Conservation (phyloP, 352 stramenopile species). For the Thalassiosira ordinaria region DNA sequence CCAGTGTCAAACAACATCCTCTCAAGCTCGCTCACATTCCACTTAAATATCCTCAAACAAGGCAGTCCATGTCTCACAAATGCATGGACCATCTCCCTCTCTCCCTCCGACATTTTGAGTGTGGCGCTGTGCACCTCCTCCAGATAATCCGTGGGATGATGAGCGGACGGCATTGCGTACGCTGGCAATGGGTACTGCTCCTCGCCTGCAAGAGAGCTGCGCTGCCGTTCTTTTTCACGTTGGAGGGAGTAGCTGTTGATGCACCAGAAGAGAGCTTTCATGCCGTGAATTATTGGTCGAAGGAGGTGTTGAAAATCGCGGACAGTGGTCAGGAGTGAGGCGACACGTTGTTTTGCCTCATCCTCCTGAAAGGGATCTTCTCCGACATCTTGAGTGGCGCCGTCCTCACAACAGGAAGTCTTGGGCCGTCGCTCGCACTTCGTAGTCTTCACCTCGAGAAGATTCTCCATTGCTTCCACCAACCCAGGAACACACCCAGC, state of each 20-base stretch:
- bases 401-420: too few relatives aligned
- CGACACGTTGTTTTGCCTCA: neutral
- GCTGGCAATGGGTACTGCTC: conserved; percentile 40
- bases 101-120: conserved; percentile 90
- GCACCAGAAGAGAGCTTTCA: conserved; percentile 98
- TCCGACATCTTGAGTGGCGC: neutral
- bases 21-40: conserved; percentile 66
- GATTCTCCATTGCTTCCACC: conserved; percentile 39
- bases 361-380: neutral
- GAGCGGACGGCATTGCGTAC: neutral
- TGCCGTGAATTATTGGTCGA: conserved; percentile 96
- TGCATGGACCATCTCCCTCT: conserved; percentile 91
- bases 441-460: conserved; percentile 9
- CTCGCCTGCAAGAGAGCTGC: conserved; percentile 25
- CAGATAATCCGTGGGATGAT: conserved; percentile 23
- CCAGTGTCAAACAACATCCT: neutral
- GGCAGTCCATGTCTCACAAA: conserved; percentile 93
- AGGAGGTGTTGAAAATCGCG: conserved; percentile 93
- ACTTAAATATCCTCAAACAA: conserved; percentile 93
- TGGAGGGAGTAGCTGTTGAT: conserved; percentile 87
- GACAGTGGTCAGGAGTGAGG: conserved; percentile 27
- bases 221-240: conserved; percentile 62
- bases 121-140: conserved; percentile 83
- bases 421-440: too few relatives aligned
- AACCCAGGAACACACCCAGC: conserved; percentile 34